Evolutionary conservation across 176 grass and related monocot genomes (phyloP), one percentile per base, ranked within the genome.

Genomic region (Ananas comosus): DNA sequence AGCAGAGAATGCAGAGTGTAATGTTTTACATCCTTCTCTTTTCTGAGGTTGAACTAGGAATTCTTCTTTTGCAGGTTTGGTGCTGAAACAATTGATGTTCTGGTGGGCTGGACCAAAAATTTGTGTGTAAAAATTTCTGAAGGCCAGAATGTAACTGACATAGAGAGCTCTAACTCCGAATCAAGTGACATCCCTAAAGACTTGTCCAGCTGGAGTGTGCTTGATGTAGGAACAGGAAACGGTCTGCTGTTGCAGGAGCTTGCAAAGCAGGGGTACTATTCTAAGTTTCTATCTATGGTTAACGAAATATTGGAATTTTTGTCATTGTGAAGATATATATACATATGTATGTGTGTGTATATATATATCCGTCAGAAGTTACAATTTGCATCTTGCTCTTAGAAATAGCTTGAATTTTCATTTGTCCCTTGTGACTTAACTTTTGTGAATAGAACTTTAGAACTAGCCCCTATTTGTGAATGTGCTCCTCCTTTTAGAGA

Each of bases 161-260:
- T 22, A 4, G n/a, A 50, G 19, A 53, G 12, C 65, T 67, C 17
- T 13, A 58, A 23, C 67, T 49, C 74, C 68, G 64, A 76, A 59
- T 59, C 78, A 27, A 57, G 42, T 76, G 65, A 64, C 52, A 73
- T 65, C 18, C 51, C 72, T 42, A 87, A 80, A 69, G 77, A 90
- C 77, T 69, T 97, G 21, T 77, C 73, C 3, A 83, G 79, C 71
- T 85, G 83, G 72, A 80, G 80, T 29, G 77, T 97, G 42, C 84
- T 97, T 70, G 94, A 92, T 72, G 81, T 97, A 1, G 94, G 94
- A 59, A 90, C 86, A 25, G 86, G 94, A 69, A 97, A 83, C 21
- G 94, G 94, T 29, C 80, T 79, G 51, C 86, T 97, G 58, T 66
- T 90, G 75, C 89, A 92, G 51, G 89, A 92, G 63, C 84, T 97